A percentile compares a stretch with the other conserved stretches of the same genome.
Conservation (phyloP, 441 rosid species). For the Pelargonium cotyledonis region DNA sequence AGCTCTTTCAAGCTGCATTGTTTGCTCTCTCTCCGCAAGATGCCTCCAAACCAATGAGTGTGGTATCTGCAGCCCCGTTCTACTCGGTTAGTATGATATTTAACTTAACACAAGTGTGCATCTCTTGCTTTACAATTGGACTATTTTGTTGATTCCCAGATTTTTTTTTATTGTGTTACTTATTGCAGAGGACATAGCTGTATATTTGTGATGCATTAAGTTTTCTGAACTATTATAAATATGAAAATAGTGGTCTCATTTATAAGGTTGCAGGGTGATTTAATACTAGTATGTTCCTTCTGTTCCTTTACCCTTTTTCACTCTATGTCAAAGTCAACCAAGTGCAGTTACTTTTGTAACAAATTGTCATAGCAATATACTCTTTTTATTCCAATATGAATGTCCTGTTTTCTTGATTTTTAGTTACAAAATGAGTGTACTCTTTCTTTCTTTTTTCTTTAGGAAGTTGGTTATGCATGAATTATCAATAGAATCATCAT, state of each 20-base stretch:
- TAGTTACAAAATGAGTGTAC: too few relatives aligned
- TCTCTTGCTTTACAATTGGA: not conserved
- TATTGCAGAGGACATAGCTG: not conserved
- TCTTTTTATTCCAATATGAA: not conserved
- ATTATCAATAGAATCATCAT: too few relatives aligned
- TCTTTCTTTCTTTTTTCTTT: too few relatives aligned
- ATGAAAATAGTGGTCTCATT: conserved; percentile 4
- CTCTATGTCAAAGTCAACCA: not conserved
- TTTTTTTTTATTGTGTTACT: not conserved
- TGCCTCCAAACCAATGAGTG: conserved; percentile 52
- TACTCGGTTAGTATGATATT: conserved; percentile 48
- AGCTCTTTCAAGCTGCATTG: conserved; percentile 73
- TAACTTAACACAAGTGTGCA: not conserved
- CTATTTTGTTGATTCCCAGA: not conserved
- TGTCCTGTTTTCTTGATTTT: not conserved
- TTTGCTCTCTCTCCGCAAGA: conserved; percentile 66
- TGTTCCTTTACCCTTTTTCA: conserved; percentile 3
- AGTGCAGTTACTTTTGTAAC: not conserved
- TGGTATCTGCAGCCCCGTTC: conserved; percentile 74
- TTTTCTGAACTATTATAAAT: not conserved
- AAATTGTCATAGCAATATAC: too few relatives aligned
- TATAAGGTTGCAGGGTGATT: not conserved
- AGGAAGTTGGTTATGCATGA: too few relatives aligned
- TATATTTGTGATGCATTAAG: not conserved
- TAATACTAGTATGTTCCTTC: not conserved